Evolutionary conservation across 1,284 basidiomycete species (phyloP), one percentile per base, ranked within the genome.

Genomic region (Cystobasidiaceae sp.): DNA sequence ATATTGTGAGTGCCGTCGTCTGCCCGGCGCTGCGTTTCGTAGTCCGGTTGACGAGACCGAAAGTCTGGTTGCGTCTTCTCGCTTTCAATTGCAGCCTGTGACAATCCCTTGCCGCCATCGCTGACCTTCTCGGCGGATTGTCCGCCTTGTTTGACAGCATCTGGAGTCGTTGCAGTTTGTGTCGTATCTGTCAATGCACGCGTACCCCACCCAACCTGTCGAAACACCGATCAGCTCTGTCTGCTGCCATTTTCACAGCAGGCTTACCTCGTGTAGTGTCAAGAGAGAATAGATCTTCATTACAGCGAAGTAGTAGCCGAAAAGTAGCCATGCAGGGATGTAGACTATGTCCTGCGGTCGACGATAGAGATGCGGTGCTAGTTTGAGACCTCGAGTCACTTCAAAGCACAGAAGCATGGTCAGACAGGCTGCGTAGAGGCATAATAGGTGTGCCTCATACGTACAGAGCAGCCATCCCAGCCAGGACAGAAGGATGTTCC

Each of bases 261-360:
- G 46, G 67, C 76, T 27, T 55, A 85, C 84, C 81, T 90, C 87
- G 77, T 90, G 88, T 58, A 91, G 79, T 39, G 89, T 91, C 75
- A 84, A 85, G 25, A 89, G 78, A 27, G 89, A 88, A 75, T 91
- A 91, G 45, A 91, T 70, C 77, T 90, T 91, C 89, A 92, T 90
- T 71, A 90, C 79, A 13, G 88, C 85, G 72, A 90, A 90, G 78
- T 87, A 88, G 77, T 93, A 93, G 25, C 90, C 90, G 74, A 93
- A 93, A 4, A 86, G 74, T 73, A 93, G 90, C 79, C 91, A 93
- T n/a, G 88, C 90, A 3, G 90, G 90, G 11, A 93, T 88, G 76
- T 90, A 85, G 71, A 93, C 85, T 72, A 93, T 83, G 74, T 93
- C 88, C 73, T 86, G 83, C 1, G 91, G 91, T 39, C 87, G 82